These are phyloP conservation scores for Scheffersomyces lignosus DNA, from an alignment of 805 yeast species.

Conservation along the genomic window DNA sequence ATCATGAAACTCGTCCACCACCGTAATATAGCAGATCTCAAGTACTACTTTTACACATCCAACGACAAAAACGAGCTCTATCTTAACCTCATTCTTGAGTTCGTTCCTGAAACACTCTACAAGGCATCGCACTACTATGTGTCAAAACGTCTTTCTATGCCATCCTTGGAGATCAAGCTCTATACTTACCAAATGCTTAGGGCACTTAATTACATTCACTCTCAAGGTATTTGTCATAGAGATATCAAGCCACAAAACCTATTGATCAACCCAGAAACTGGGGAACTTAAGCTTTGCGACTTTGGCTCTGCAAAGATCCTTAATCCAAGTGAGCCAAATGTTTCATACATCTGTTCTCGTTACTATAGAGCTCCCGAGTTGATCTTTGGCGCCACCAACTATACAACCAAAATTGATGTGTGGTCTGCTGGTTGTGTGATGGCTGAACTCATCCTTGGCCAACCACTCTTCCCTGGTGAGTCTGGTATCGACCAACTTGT, in stretches of 20 bases:
- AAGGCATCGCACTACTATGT: slow-evolving; percentile 85
- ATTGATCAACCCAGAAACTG: slow-evolving; percentile 80
- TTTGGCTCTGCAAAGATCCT: slow-evolving; percentile 94
- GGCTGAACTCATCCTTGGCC: slow-evolving; percentile 94
- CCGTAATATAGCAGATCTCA: slow-evolving; percentile 81
- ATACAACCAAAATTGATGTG: slow-evolving; percentile 93
- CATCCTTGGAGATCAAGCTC: slow-evolving; percentile 81
- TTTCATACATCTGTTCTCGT: slow-evolving; percentile 93
- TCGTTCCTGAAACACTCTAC: slow-evolving; percentile 93
- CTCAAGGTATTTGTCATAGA: slow-evolving; percentile 83
- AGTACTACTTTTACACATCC: slow-evolving; percentile 80
- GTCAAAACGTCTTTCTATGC: slow-evolving; percentile 75
- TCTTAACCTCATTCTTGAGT: slow-evolving; percentile 86
- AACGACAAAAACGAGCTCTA: slow-evolving; percentile 77
- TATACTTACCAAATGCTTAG: slow-evolving; percentile 78
- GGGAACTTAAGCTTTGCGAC: slow-evolving; percentile 89
- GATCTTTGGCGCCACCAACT: slow-evolving; percentile 94
- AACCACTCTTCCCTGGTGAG: slow-evolving; percentile 97
- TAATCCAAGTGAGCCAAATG: slow-evolving; percentile 90
- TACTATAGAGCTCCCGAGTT: slow-evolving; percentile 97
- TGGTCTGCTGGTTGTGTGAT: slow-evolving; percentile 99
- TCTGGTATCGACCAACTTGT: slow-evolving; percentile 96
- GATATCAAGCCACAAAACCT: slow-evolving; percentile 91
- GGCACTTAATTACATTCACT: slow-evolving; percentile 76
- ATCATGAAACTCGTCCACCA: slow-evolving; percentile 90